Conservation (phyloP, 768 basidiomycete species). For the Melanogaster broomeanus region DNA sequence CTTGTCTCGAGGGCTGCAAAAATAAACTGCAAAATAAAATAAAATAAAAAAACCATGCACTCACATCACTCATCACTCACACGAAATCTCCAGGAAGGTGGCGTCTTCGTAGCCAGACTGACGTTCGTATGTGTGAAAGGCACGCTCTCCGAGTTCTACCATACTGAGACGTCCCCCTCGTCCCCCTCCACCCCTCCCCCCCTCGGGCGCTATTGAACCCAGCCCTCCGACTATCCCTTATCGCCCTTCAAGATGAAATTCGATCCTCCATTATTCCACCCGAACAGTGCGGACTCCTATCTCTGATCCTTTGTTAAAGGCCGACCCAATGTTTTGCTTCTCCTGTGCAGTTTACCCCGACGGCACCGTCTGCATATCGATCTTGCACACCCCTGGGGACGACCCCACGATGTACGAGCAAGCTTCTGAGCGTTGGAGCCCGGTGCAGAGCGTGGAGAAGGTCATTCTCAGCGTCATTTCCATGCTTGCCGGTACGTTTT, state of each 20-base stretch:
- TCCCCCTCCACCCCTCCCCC: no score
- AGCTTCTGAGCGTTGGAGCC: conserved; percentile 96
- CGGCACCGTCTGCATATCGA: conserved; percentile 97
- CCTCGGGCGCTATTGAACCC: no score
- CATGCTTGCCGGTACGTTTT: conserved; percentile 89
- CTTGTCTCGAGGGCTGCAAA: no score
- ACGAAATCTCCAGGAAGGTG: conserved; percentile 90
- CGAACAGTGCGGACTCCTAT: conserved; percentile 74
- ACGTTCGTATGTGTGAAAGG: conserved; percentile 70
- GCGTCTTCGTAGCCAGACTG: conserved; percentile 89
- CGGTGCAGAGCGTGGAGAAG: conserved; percentile 98
- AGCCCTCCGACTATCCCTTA: conserved; percentile 94
- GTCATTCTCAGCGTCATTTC: conserved; percentile 95
- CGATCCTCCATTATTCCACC: conserved; percentile 95
- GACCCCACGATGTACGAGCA: conserved; percentile 93
- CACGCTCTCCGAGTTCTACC: conserved; percentile 8
- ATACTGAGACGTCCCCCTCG: background rate
- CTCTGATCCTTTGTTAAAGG: background rate
- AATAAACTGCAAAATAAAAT: no score
- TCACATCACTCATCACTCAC: background rate
- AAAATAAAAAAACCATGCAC: no score
- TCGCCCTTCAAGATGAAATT: conserved; percentile 99
- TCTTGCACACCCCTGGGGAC: conserved; percentile 92
- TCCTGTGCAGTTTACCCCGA: conserved; percentile 99
- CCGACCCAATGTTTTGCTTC: no score